Percentiles rank a stretch among this genome's conserved stretches.
Evolutionary conservation across 495 filamentous ascomycete species (phyloP).

Genomic region (Aspergillus cavernicola): DNA sequence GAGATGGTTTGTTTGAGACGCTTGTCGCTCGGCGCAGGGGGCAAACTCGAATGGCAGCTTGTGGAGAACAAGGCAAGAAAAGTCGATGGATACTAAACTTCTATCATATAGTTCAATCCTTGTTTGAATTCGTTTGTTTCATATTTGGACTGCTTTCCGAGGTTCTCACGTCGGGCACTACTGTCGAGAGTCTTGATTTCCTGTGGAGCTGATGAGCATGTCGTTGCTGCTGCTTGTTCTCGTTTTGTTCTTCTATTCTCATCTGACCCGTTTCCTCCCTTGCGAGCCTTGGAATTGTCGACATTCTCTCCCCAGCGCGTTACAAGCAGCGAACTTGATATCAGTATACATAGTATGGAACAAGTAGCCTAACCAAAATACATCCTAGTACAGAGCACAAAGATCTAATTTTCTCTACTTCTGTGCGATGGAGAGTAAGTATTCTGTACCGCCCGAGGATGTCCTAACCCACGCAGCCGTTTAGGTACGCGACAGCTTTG

Average conservation of each 20-base stretch:
- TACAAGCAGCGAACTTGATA: constrained; percentile 12
- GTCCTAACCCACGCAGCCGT: too few species aligned
- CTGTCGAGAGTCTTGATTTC: constrained; percentile 11
- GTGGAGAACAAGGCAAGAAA: constrained; percentile 11
- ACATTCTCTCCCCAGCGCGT: constrained; percentile 11
- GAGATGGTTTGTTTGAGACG: constrained; percentile 35
- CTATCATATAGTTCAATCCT: constrained; percentile 29
- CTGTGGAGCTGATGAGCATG: constrained; percentile 9
- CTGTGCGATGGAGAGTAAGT: too few species aligned
- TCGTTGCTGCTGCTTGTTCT: constrained; percentile 6
- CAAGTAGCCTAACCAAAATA: constrained; percentile 15
- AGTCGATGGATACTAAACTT: constrained; percentile 21
- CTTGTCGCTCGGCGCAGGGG: constrained; percentile 20
- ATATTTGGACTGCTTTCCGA: constrained; percentile 15
- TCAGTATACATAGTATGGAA: constrained; percentile 14
- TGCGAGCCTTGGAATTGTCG: constrained; percentile 4
- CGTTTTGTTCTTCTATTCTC: constrained; percentile 12
- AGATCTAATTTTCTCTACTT: too few species aligned
- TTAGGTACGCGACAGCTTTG: too few species aligned
- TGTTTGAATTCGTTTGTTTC: constrained; percentile 25
- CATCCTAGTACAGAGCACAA: constrained; percentile 7
- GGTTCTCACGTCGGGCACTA: constrained; percentile 8
- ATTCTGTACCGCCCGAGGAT: too few species aligned
- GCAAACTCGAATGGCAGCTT: constrained; percentile 15
- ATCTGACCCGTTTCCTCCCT: constrained; percentile 10